These are phyloP conservation scores for Nicotiana rustica DNA, from an alignment of 305 asterid species.

Conservation along the genomic window DNA sequence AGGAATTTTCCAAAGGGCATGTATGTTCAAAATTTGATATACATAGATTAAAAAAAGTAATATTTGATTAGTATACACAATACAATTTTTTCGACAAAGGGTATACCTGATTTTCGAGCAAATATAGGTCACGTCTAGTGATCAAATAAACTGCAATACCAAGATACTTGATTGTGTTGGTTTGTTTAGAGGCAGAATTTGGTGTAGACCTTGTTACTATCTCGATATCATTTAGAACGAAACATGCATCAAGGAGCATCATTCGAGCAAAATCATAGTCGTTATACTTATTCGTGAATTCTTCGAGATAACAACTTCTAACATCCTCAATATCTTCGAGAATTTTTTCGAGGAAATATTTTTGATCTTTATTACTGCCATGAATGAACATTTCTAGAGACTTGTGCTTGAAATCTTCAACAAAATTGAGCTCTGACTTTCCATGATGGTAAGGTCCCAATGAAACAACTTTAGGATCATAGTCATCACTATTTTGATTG, in stretches of 20 bases:
- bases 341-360: background rate
- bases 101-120: conserved; percentile 43
- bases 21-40: background rate
- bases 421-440: conserved; percentile 20
- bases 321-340: background rate
- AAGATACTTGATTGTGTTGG: background rate
- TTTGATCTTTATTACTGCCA: background rate
- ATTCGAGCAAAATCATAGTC: conserved; percentile 40
- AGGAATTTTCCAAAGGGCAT: background rate
- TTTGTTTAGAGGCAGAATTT: background rate
- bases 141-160: background rate
- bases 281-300: too few relatives aligned
- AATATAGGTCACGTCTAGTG: conserved; percentile 23
- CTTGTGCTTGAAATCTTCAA: background rate
- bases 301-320: conserved; percentile 37
- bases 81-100: too few relatives aligned
- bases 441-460: conserved; percentile 35
- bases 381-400: background rate
- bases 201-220: background rate
- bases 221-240: conserved; percentile 31
- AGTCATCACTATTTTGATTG: background rate
- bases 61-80: too few relatives aligned
- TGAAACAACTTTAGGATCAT: conserved; percentile 21
- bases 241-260: conserved; percentile 50
- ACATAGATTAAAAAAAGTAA: background rate